Percentiles rank a stretch among this genome's conserved stretches.
These are phyloP conservation scores for Anisodus tanguticus DNA, from an alignment of 257 asterid genomes.

Conservation along the genomic window DNA sequence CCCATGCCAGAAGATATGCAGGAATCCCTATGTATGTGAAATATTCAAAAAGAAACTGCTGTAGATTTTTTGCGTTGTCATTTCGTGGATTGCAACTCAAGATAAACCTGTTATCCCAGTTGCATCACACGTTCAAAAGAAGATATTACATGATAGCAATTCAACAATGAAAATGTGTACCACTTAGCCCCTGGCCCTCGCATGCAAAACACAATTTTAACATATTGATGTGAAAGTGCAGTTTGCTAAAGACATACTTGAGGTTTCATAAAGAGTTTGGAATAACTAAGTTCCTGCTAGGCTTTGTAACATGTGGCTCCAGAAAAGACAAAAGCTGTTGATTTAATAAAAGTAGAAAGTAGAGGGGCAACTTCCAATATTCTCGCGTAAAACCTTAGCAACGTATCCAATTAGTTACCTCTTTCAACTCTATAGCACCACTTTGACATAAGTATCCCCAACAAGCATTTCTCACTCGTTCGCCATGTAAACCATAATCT, in stretches of 20 bases:
- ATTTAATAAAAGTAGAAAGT: slow-evolving; percentile 20
- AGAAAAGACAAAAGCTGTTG: not conserved
- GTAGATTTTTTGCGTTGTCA: not conserved
- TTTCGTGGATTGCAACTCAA: not conserved
- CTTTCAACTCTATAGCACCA: slow-evolving; percentile 88
- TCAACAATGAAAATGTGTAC: not conserved
- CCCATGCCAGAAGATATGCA: slow-evolving; percentile 12
- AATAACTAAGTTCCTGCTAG: slow-evolving; percentile 20
- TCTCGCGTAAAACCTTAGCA: slow-evolving; percentile 1
- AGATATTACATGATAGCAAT: not conserved
- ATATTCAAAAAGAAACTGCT: not conserved
- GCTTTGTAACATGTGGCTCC: not conserved
- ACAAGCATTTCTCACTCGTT: slow-evolving; percentile 97
- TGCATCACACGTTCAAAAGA: slow-evolving; percentile 16
- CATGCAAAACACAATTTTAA: not conserved
- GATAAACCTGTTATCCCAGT: slow-evolving; percentile 4
- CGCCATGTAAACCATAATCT: slow-evolving; percentile 95
- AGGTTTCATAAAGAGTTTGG: slow-evolving; percentile 20
- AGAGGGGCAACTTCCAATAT: not conserved
- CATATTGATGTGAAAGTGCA: not conserved
- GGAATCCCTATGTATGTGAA: not conserved
- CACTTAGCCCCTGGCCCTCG: not conserved
- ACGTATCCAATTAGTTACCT: slow-evolving; percentile 48
- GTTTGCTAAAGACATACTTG: not conserved
- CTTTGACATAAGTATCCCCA: slow-evolving; percentile 99